These are phyloP conservation scores for Phytophthora gonapodyides DNA, from an alignment of 352 stramenopile species.

Conservation along the genomic window DNA sequence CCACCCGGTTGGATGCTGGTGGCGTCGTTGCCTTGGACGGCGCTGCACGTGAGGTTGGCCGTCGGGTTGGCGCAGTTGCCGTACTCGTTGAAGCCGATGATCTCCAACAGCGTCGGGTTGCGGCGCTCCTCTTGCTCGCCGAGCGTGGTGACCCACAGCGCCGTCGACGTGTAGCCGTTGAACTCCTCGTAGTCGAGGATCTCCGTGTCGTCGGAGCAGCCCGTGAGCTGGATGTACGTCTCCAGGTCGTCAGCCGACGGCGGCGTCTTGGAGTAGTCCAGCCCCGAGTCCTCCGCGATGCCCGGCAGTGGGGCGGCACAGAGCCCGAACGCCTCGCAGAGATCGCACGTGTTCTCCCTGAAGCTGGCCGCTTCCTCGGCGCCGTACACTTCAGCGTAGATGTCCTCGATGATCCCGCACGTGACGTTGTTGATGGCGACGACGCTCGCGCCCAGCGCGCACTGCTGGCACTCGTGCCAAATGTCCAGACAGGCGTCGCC, in stretches of 20 bases:
- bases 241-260: conserved; percentile 35
- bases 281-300: conserved; percentile 53
- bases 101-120: conserved; percentile 62
- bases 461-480: conserved; percentile 46
- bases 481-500: conserved; percentile 45
- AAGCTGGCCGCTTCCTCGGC: conserved; percentile 45
- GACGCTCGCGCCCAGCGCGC: conserved; percentile 35
- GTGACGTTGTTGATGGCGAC: conserved; percentile 51
- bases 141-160: conserved; percentile 58
- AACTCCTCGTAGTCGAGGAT: conserved; percentile 70
- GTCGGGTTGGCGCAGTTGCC: conserved; percentile 55
- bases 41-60: conserved; percentile 56
- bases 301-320: conserved; percentile 66
- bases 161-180: conserved; percentile 45
- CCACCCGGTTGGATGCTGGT: conserved; percentile 41
- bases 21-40: conserved; percentile 50
- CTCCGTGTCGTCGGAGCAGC: conserved; percentile 55
- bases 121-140: conserved; percentile 38
- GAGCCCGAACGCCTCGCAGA: conserved; percentile 52
- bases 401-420: conserved; percentile 44
- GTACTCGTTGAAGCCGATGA: conserved; percentile 56
- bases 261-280: conserved; percentile 50
- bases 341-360: conserved; percentile 38
- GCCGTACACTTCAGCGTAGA: conserved; percentile 50
- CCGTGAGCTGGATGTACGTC: conserved; percentile 60